Conservation (phyloP, 1,284 basidiomycete genomes). For the Tilletia setariae region DNA sequence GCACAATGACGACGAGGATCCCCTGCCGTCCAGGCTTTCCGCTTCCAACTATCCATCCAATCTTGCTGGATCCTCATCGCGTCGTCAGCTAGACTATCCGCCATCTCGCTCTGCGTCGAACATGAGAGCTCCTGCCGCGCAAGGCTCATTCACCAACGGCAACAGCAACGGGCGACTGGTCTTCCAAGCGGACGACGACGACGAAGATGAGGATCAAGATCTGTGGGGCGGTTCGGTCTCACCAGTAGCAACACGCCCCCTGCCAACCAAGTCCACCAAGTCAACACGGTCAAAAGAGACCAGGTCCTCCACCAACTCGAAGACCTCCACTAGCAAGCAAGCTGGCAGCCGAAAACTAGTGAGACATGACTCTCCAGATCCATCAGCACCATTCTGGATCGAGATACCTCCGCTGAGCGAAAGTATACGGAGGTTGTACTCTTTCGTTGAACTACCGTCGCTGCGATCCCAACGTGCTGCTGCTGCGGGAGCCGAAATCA, state of each 20-base stretch:
- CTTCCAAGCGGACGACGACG: not conserved
- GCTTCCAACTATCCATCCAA: not conserved
- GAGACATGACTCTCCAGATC: not conserved
- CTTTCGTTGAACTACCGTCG: not conserved
- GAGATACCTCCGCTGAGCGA: not conserved
- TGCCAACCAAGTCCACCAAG: not conserved
- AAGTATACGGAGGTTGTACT: not conserved
- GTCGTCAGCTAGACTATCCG: not conserved
- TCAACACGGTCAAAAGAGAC: not conserved
- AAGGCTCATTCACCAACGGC: not conserved
- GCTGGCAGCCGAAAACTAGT: not conserved
- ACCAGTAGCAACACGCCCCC: not conserved
- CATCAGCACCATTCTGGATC: not conserved
- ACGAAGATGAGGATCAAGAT: not conserved
- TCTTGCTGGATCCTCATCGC: not conserved
- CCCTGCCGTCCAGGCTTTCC: not conserved
- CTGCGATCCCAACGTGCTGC: not conserved
- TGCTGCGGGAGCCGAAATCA: not conserved
- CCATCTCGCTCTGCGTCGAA: not conserved
- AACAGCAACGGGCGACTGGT: not conserved
- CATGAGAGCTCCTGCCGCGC: not conserved
- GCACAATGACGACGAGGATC: not conserved
- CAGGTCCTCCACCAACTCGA: not conserved
- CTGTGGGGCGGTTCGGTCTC: slow-evolving; percentile 6
- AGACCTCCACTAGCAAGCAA: not conserved